A percentile compares a stretch with the other conserved stretches of the same genome.
Evolutionary conservation across 257 asterid genomes (phyloP).

Genomic region (Solanum infundibuliforme): DNA sequence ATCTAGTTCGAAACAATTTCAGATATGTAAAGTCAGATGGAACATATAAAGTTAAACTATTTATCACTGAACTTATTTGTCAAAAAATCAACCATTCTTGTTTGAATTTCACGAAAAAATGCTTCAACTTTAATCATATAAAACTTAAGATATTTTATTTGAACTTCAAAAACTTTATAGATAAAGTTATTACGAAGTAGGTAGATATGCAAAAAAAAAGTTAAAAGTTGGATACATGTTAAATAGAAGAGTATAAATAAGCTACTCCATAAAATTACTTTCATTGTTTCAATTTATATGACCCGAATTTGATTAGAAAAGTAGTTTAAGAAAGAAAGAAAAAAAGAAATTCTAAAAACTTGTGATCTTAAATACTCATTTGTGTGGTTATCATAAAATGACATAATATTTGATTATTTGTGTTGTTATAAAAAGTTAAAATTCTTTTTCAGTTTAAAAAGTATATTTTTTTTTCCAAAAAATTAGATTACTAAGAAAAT

Average conservation of each 20-base stretch:
- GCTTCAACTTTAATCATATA: too few relatives aligned
- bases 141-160: too few relatives aligned
- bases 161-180: neutral
- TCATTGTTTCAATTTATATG: too few relatives aligned
- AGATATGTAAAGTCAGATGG: neutral
- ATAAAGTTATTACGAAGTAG: neutral
- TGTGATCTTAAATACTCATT: neutral
- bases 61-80: neutral
- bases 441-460: neutral
- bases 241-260: neutral
- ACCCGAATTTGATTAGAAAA: too few relatives aligned
- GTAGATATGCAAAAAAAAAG: too few relatives aligned
- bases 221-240: too few relatives aligned
- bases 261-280: neutral
- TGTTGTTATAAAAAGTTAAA: neutral
- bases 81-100: neutral
- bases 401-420: neutral
- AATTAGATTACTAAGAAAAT: too few relatives aligned
- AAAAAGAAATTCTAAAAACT: too few relatives aligned
- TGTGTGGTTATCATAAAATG: neutral
- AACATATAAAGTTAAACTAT: too few relatives aligned
- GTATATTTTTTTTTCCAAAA: too few relatives aligned
- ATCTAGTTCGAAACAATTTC: neutral
- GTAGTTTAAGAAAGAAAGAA: neutral
- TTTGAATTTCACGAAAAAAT: neutral